Percentiles rank a stretch among this genome's conserved stretches.
Evolutionary conservation across 768 basidiomycete species (phyloP).

Genomic region (Hortiboletus flavorubellus): DNA sequence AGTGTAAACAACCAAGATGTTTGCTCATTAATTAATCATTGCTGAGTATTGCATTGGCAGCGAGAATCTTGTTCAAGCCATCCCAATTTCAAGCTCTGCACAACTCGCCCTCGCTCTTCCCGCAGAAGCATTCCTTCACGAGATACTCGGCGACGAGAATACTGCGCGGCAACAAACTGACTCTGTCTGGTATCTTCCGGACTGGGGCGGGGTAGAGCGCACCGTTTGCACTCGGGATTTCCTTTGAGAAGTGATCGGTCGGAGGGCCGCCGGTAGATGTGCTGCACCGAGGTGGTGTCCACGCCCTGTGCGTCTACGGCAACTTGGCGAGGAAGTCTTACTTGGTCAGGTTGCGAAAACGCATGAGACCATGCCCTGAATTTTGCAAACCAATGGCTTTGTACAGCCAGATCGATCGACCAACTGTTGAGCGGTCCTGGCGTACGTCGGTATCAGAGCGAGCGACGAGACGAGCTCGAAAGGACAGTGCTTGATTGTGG

Average conservation of each 20-base stretch:
- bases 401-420: constrained; percentile 86
- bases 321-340: constrained; percentile 73
- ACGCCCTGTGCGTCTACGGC: constrained; percentile 80
- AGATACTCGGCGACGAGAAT: constrained; percentile 71
- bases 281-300: constrained; percentile 52
- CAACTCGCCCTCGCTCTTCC: constrained; percentile 60
- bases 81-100: constrained; percentile 73
- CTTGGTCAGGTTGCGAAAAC: constrained; percentile 36
- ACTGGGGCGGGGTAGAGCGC: constrained; percentile 60
- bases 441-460: constrained; percentile 32
- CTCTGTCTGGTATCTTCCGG: constrained; percentile 58
- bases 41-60: constrained; percentile 34
- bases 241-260: constrained; percentile 54
- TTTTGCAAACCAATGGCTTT: constrained; percentile 86
- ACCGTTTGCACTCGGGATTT: constrained; percentile 50
- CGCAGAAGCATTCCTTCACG: constrained; percentile 64
- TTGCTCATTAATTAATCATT: neutral
- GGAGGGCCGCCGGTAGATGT: constrained; percentile 66
- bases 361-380: constrained; percentile 74
- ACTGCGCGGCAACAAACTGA: constrained; percentile 58
- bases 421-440: too few species aligned
- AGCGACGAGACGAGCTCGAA: neutral
- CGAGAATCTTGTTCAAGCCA: constrained; percentile 56
- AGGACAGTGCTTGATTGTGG: constrained; percentile 44
- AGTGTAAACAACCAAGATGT: neutral